phyloP scores from a whole-genome alignment of 495 filamentous ascomycete species.

The Trichoderma orchidacearum region DNA sequence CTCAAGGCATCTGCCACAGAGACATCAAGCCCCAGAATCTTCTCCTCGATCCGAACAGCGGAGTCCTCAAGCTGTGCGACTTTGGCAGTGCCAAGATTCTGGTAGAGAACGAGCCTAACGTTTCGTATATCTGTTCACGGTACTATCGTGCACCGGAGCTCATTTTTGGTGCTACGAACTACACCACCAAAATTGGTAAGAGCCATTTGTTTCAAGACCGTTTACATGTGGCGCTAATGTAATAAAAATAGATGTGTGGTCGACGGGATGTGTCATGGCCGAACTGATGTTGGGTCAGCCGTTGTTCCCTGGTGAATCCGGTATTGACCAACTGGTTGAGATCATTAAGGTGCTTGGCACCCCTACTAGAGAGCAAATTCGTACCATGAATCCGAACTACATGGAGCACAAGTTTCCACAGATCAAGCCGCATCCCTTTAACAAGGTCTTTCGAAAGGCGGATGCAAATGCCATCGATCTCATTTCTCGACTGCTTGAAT shows the following conservation, averaged over 20 bases:
- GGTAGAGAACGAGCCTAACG: constrained; percentile 97
- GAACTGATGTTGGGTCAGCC: constrained; percentile 98
- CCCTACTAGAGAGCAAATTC: constrained; percentile 95
- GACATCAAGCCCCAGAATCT: constrained; percentile 99
- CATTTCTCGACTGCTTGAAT: constrained; percentile 86
- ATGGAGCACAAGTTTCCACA: constrained; percentile 99
- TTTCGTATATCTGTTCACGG: constrained; percentile 98
- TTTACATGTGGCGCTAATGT: background rate
- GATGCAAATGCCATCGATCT: constrained; percentile 86
- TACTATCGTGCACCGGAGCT: constrained; percentile 97
- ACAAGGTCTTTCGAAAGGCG: constrained; percentile 96
- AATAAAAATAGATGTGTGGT: constrained; percentile 78
- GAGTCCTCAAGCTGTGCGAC: constrained; percentile 94
- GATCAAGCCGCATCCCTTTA: constrained; percentile 98
- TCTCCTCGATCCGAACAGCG: constrained; percentile 76
- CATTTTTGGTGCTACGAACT: constrained; percentile 98
- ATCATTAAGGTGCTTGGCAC: constrained; percentile 99
- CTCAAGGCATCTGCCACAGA: constrained; percentile 96
- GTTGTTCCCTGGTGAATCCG: constrained; percentile 96
- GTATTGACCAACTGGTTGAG: constrained; percentile 96
- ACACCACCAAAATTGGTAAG: constrained; percentile 98
- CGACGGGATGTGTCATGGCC: constrained; percentile 97
- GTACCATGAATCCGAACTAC: constrained; percentile 99
- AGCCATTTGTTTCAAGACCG: constrained; percentile 5
- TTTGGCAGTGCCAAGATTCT: constrained; percentile 98